These are phyloP conservation scores for Aspergillus texensis DNA, from an alignment of 2,329 filamentous ascomycete species.

Conservation along the genomic window DNA sequence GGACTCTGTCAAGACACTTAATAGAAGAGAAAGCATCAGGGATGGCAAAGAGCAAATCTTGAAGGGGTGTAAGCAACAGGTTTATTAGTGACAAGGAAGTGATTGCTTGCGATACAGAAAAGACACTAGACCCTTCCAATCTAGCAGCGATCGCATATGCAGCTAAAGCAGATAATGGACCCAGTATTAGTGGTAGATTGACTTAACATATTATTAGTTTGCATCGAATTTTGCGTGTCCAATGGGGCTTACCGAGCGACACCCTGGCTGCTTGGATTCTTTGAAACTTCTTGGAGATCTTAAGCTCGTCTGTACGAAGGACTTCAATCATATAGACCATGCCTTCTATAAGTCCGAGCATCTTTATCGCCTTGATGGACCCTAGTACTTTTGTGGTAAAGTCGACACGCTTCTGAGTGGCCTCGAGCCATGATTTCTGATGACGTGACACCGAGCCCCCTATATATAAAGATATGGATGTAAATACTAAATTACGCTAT, in stretches of 20 bases:
- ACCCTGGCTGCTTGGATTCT: background rate
- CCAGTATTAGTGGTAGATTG: background rate
- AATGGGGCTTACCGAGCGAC: background rate
- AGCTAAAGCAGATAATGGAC: background rate
- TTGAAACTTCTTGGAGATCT: background rate
- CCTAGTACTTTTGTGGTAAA: background rate
- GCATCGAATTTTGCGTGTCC: background rate
- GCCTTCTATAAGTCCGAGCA: background rate
- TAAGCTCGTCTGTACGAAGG: background rate
- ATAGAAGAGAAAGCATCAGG: background rate
- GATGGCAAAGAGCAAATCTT: background rate
- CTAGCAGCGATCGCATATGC: background rate
- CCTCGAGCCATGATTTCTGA: background rate
- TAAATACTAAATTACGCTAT: background rate
- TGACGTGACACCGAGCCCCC: background rate
- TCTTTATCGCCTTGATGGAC: background rate
- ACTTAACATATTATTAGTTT: background rate
- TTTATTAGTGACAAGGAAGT: background rate
- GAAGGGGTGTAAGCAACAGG: background rate
- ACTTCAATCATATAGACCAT: background rate
- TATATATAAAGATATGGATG: background rate
- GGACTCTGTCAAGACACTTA: background rate
- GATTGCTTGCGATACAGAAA: background rate
- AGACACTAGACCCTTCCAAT: background rate
- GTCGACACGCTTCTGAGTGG: background rate